Evolutionary conservation across 2,329 filamentous ascomycete species (phyloP).

Genomic region (Hymenoscyphus salicellus): DNA sequence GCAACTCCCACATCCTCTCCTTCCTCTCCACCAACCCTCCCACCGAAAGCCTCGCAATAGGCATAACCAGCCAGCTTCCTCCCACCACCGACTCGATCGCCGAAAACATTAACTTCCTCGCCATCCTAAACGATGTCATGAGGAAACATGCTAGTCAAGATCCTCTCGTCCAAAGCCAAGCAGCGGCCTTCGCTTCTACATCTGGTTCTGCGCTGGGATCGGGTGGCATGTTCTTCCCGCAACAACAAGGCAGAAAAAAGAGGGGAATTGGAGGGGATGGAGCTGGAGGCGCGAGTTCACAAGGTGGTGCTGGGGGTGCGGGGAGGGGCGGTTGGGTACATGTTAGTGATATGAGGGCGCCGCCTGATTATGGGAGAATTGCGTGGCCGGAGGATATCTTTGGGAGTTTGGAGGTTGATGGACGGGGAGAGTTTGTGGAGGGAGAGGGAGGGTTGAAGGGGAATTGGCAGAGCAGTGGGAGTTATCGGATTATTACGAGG

Average conservation of each 20-base stretch:
- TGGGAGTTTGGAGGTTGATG: slow-evolving; percentile 64
- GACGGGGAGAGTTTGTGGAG: slow-evolving; percentile 51
- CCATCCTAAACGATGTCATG: slow-evolving; percentile 57
- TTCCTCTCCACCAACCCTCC: slow-evolving; percentile 59
- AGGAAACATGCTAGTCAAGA: slow-evolving; percentile 55
- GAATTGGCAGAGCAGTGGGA: slow-evolving; percentile 57
- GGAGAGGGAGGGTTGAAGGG: slow-evolving; percentile 38
- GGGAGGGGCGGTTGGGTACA: slow-evolving; percentile 63
- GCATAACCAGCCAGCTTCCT: slow-evolving; percentile 55
- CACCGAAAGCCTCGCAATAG: slow-evolving; percentile 53
- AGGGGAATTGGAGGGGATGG: slow-evolving; percentile 42
- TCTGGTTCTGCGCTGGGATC: slow-evolving; percentile 53
- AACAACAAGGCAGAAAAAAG: slow-evolving; percentile 33
- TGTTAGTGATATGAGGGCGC: slow-evolving; percentile 61
- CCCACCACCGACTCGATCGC: slow-evolving; percentile 59
- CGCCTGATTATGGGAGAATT: slow-evolving; percentile 65
- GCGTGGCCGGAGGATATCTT: slow-evolving; percentile 69
- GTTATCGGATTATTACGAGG: slow-evolving; percentile 62
- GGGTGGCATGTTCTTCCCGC: slow-evolving; percentile 50
- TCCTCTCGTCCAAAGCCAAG: slow-evolving; percentile 53
- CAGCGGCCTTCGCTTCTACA: slow-evolving; percentile 57
- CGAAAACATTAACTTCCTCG: slow-evolving; percentile 58
- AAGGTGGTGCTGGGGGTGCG: slow-evolving; percentile 59
- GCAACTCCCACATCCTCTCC: slow-evolving; percentile 53
- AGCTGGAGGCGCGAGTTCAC: slow-evolving; percentile 54